Conservation (phyloP, 768 basidiomycete species). For the Lactarius hatsudake region DNA sequence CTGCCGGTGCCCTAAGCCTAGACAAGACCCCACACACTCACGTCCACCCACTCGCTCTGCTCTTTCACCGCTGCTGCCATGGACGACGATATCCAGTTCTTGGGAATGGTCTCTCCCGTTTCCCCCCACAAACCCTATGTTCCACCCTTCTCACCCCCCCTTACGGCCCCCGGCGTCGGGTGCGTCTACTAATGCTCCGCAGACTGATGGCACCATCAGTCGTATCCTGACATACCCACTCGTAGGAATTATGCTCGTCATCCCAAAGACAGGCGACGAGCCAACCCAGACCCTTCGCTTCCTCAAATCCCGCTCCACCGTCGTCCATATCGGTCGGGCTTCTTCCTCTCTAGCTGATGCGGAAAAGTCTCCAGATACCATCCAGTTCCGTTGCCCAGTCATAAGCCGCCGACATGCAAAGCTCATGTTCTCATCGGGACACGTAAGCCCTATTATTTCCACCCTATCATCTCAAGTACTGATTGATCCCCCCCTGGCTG, state of each 20-base stretch:
- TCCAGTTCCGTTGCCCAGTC: constrained; percentile 72
- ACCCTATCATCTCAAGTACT: not conserved
- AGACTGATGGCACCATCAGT: not conserved
- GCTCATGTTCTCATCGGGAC: constrained; percentile 68
- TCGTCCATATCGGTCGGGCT: constrained; percentile 66
- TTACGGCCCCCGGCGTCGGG: constrained; percentile 23
- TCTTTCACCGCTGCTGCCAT: constrained; percentile 2
- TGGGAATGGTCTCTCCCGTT: constrained; percentile 8
- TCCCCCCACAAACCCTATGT: constrained; percentile 7
- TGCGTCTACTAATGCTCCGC: constrained; percentile 6
- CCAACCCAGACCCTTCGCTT: constrained; percentile 50
- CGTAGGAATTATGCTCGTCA: constrained; percentile 58
- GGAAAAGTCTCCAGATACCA: constrained; percentile 45
- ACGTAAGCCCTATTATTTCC: constrained; percentile 43
- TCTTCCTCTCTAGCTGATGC: constrained; percentile 46
- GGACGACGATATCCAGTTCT: constrained; percentile 27
- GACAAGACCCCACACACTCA: not conserved
- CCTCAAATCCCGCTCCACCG: constrained; percentile 46
- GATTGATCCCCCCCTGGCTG: constrained; percentile 3
- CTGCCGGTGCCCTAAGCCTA: not conserved
- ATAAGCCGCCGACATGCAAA: constrained; percentile 78
- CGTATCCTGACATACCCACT: constrained; percentile 13
- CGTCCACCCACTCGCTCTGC: not conserved
- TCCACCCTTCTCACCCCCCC: constrained; percentile 1
- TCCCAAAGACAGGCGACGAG: constrained; percentile 51